These are phyloP conservation scores for Lyophyllum semitale DNA, from an alignment of 768 basidiomycete genomes.

Conservation along the genomic window DNA sequence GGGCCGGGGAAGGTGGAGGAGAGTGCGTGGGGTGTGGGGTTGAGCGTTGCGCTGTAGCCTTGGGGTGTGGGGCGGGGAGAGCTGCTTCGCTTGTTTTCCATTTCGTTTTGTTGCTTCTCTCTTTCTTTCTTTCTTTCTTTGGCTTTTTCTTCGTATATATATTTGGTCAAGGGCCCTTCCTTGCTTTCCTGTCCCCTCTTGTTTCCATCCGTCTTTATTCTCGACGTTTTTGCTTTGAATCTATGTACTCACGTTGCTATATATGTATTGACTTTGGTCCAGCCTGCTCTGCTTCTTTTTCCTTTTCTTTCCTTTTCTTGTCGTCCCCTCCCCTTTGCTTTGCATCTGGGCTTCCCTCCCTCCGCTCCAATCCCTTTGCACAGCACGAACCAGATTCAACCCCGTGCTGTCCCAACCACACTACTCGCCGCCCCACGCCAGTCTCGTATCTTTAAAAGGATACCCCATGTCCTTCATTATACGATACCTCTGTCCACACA, in stretches of 20 bases:
- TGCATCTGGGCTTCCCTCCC: no score
- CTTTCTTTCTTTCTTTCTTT: neutral
- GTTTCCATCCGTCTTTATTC: neutral
- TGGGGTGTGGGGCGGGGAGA: no score
- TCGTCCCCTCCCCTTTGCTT: no score
- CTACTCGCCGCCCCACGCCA: no score
- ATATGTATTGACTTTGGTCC: neutral
- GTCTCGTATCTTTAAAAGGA: no score
- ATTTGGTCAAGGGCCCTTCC: constrained; percentile 3
- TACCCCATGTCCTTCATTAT: no score
- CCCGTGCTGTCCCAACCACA: no score
- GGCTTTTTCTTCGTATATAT: constrained; percentile 1
- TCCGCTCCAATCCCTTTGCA: no score
- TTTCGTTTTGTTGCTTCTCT: neutral
- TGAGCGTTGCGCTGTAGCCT: constrained; percentile 14
- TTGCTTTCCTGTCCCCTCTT: constrained; percentile 1
- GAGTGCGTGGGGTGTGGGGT: constrained; percentile 11
- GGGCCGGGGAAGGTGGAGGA: constrained; percentile 14
- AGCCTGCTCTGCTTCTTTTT: neutral
- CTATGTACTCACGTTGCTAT: neutral
- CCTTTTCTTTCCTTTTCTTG: neutral
- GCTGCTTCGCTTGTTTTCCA: neutral
- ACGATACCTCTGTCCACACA: no score
- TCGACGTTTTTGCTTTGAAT: neutral
- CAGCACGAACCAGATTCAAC: no score